These are phyloP conservation scores for Dichotomocladium elegans DNA, from an alignment of 371 early-diverging fungal species.

Conservation along the genomic window DNA sequence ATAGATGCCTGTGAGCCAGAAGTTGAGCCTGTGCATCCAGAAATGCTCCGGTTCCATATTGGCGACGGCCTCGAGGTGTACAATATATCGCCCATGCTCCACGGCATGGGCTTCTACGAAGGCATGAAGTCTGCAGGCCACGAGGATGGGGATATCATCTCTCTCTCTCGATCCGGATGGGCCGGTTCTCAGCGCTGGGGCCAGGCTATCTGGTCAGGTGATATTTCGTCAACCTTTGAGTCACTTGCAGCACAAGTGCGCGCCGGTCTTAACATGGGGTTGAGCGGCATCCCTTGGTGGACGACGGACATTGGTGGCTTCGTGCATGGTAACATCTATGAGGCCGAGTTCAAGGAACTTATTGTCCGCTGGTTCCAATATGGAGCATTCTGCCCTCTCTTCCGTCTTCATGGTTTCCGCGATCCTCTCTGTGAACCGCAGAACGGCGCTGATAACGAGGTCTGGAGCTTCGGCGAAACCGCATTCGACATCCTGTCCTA, in stretches of 20 bases:
- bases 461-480: constrained; percentile 15
- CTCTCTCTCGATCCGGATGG: constrained; percentile 14
- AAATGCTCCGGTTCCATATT: constrained; percentile 15
- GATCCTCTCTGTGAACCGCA: constrained; percentile 10
- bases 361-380: constrained; percentile 21
- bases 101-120: constrained; percentile 14
- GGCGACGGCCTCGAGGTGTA: constrained; percentile 10
- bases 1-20: constrained; percentile 10
- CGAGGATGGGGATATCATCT: constrained; percentile 13
- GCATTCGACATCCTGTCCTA: constrained; percentile 8
- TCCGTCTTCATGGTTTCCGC: constrained; percentile 20
- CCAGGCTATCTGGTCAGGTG: constrained; percentile 15
- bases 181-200: constrained; percentile 16
- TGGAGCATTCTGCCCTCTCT: constrained; percentile 15
- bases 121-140: constrained; percentile 9
- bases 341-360: constrained; percentile 10
- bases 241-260: constrained; percentile 11
- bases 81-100: constrained; percentile 9
- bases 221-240: constrained; percentile 8
- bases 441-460: constrained; percentile 13
- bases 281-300: constrained; percentile 20
- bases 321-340: constrained; percentile 17
- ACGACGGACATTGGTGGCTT: constrained; percentile 21
- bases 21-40: constrained; percentile 11
- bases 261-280: constrained; percentile 15